phyloP scores from a whole-genome alignment of 106 monocot genomes.

The Allium fistulosum region DNA sequence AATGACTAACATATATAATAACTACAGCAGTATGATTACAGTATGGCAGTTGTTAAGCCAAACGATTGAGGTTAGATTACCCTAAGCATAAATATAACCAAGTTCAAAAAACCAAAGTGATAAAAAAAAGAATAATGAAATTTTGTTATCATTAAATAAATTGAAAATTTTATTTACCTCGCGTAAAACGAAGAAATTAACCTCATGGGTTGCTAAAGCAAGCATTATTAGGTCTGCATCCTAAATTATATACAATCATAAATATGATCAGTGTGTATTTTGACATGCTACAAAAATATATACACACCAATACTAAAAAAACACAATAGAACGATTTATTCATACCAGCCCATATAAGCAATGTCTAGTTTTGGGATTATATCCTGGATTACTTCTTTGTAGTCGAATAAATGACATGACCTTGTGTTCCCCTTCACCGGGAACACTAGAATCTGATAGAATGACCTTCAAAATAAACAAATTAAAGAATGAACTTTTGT shows the following conservation, averaged over 20 bases:
- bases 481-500: neutral
- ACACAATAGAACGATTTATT: no score
- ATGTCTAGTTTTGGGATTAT: conserved; percentile 48
- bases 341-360: conserved; percentile 65
- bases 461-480: conserved; percentile 37
- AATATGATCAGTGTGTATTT: neutral
- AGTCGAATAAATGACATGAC: conserved; percentile 41
- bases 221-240: conserved; percentile 79
- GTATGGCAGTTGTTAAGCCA: neutral
- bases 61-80: no score
- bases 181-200: conserved; percentile 51
- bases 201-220: conserved; percentile 60
- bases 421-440: conserved; percentile 73
- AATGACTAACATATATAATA: neutral
- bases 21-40: neutral
- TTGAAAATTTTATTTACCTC: conserved; percentile 26
- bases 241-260: conserved; percentile 10
- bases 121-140: no score
- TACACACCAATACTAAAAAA: neutral
- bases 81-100: no score
- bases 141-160: no score
- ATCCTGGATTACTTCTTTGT: conserved; percentile 33
- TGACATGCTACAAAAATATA: neutral
- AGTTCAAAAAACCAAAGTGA: no score
- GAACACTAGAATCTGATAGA: conserved; percentile 54